These are phyloP conservation scores for Alternaria ethzedia DNA, from an alignment of 2,329 filamentous ascomycete species.

Conservation along the genomic window DNA sequence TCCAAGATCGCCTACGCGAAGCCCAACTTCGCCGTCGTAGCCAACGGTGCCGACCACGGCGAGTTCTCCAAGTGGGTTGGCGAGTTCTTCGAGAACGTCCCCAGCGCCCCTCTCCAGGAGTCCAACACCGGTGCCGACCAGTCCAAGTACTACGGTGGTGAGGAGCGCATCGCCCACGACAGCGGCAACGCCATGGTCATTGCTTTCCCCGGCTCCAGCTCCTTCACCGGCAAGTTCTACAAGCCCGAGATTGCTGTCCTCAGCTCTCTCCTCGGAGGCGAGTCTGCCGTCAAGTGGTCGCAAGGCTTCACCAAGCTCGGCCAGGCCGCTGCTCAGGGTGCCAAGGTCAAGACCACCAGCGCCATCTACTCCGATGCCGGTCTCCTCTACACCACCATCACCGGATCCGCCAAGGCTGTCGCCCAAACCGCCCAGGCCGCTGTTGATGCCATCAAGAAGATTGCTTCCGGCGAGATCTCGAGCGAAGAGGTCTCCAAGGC, in stretches of 20 bases:
- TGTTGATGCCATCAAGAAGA: slow-evolving; percentile 80
- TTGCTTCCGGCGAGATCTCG: slow-evolving; percentile 75
- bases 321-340: slow-evolving; percentile 72
- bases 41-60: slow-evolving; percentile 80
- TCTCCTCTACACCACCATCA: slow-evolving; percentile 82
- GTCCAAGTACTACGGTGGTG: slow-evolving; percentile 91
- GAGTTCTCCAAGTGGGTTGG: slow-evolving; percentile 87
- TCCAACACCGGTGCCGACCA: slow-evolving; percentile 63
- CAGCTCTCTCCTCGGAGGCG: slow-evolving; percentile 84
- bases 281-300: slow-evolving; percentile 94
- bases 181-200: slow-evolving; percentile 84
- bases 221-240: slow-evolving; percentile 72
- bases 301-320: slow-evolving; percentile 88
- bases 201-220: slow-evolving; percentile 89
- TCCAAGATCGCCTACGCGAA: slow-evolving; percentile 83
- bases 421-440: slow-evolving; percentile 75
- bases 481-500: slow-evolving; percentile 93
- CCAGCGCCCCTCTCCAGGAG: slow-evolving; percentile 56
- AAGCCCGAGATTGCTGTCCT: slow-evolving; percentile 92
- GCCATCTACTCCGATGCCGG: slow-evolving; percentile 92
- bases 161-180: slow-evolving; percentile 83
- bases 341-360: slow-evolving; percentile 76
- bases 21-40: slow-evolving; percentile 88
- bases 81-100: slow-evolving; percentile 84
- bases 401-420: slow-evolving; percentile 75